These are phyloP conservation scores for Aspergillus fructus DNA, from an alignment of 2,329 filamentous ascomycete genomes.

Conservation along the genomic window DNA sequence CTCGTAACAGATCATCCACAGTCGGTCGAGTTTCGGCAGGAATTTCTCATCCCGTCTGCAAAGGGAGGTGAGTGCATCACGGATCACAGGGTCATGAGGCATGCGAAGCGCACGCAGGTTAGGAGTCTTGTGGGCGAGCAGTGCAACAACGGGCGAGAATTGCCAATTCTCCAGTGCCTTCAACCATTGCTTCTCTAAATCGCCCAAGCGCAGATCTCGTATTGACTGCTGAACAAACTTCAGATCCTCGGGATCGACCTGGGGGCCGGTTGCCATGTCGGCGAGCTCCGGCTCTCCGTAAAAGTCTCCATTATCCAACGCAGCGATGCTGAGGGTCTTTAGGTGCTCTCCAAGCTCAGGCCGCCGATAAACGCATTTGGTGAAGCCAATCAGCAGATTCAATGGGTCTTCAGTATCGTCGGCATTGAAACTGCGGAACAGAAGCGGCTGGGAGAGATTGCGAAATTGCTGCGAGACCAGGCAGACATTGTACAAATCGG, in stretches of 20 bases:
- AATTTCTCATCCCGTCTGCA: slow-evolving; percentile 14
- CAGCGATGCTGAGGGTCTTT: slow-evolving; percentile 9
- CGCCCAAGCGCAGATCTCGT: slow-evolving; percentile 10
- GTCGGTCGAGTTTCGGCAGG: slow-evolving; percentile 14
- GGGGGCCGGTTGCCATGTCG: background rate
- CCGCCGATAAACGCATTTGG: slow-evolving; percentile 15
- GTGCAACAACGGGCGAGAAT: slow-evolving; percentile 14
- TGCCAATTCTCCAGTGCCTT: slow-evolving; percentile 7
- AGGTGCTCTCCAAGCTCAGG: slow-evolving; percentile 21
- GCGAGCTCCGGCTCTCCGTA: background rate
- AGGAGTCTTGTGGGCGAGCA: slow-evolving; percentile 20
- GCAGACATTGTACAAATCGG: slow-evolving; percentile 16
- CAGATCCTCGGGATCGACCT: background rate
- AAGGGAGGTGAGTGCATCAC: slow-evolving; percentile 8
- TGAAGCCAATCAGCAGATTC: slow-evolving; percentile 11
- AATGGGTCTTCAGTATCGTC: slow-evolving; percentile 10
- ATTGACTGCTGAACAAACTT: slow-evolving; percentile 11
- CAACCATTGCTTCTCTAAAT: slow-evolving; percentile 20
- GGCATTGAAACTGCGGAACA: slow-evolving; percentile 17
- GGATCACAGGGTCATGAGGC: slow-evolving; percentile 8
- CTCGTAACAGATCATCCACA: slow-evolving; percentile 12
- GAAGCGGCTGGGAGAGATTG: slow-evolving; percentile 23
- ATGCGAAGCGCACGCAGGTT: slow-evolving; percentile 20
- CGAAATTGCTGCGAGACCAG: slow-evolving; percentile 22
- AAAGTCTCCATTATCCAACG: background rate